phyloP scores from a whole-genome alignment of 257 asterid genomes.

The Solanum sitiens region DNA sequence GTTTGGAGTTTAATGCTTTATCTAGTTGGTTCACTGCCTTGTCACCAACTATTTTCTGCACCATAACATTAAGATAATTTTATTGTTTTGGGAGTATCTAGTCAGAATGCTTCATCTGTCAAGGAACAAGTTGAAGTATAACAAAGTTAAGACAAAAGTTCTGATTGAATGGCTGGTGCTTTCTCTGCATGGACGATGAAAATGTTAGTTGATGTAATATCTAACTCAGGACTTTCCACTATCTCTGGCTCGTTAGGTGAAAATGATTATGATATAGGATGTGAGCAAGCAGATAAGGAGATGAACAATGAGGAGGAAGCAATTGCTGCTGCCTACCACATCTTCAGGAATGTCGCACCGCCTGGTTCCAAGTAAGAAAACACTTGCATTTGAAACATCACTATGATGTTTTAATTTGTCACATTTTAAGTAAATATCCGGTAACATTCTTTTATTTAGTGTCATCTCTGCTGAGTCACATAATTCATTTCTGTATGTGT shows the following conservation, averaged over 20 bases:
- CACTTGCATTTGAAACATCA: background rate
- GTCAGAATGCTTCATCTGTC: too few relatives aligned
- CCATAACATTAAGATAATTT: too few relatives aligned
- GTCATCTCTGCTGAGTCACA: background rate
- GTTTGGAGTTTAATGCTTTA: too few relatives aligned
- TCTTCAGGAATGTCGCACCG: constrained; percentile 66
- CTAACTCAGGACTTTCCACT: too few relatives aligned
- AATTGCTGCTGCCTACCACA: constrained; percentile 74
- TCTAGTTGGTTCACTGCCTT: too few relatives aligned
- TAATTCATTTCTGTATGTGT: background rate
- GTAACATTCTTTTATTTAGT: background rate
- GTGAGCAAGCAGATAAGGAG: constrained; percentile 55
- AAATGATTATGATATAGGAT: constrained; percentile 20
- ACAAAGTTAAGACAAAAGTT: too few relatives aligned
- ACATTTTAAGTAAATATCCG: background rate
- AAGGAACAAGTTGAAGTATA: too few relatives aligned
- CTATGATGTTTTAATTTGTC: background rate
- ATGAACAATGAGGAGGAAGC: constrained; percentile 79
- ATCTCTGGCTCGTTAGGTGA: constrained; percentile 55
- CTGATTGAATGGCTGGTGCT: too few relatives aligned
- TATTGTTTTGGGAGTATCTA: too few relatives aligned
- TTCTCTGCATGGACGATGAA: too few relatives aligned
- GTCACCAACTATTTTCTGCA: too few relatives aligned
- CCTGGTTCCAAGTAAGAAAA: constrained; percentile 61
- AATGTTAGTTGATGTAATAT: too few relatives aligned